A percentile compares a stretch with the other conserved stretches of the same genome.
These are phyloP conservation scores for Dendrocalamus latiflorus DNA, from an alignment of 202 grass and related monocot species.

Conservation along the genomic window DNA sequence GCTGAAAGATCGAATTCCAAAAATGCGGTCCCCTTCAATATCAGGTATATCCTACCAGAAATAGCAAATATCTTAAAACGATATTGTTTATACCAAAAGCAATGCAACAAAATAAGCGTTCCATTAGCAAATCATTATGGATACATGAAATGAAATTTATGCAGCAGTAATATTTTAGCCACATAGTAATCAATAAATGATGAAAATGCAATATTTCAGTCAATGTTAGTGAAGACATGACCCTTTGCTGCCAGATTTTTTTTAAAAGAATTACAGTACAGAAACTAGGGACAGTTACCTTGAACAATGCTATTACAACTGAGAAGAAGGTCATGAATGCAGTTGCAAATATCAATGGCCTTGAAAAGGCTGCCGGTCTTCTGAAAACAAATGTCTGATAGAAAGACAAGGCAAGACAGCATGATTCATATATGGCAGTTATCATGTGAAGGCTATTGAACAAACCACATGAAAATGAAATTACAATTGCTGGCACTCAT, in stretches of 20 bases:
- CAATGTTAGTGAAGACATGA: neutral
- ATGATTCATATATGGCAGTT: neutral
- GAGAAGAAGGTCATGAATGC: constrained; percentile 98
- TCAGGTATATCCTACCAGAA: constrained; percentile 85
- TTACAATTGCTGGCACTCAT: neutral
- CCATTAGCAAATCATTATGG: neutral
- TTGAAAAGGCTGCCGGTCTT: constrained; percentile 63
- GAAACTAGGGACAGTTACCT: constrained; percentile 41
- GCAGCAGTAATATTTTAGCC: neutral
- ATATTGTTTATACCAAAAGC: neutral
- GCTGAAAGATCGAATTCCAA: constrained; percentile 88
- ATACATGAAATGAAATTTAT: neutral
- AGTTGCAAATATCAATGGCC: constrained; percentile 83
- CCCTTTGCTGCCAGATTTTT: neutral
- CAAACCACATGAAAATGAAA: neutral
- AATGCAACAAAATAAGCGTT: neutral
- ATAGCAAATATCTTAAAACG: neutral
- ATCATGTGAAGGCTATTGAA: neutral
- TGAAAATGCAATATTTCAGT: too few relatives aligned
- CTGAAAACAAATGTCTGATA: constrained; percentile 82
- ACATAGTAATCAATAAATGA: too few relatives aligned
- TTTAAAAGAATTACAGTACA: neutral
- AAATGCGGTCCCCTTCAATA: constrained; percentile 89
- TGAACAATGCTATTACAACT: constrained; percentile 99
- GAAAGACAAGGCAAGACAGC: constrained; percentile 20